Evolutionary conservation across 768 basidiomycete genomes (phyloP).

Genomic region (Tulasnella sp.): DNA sequence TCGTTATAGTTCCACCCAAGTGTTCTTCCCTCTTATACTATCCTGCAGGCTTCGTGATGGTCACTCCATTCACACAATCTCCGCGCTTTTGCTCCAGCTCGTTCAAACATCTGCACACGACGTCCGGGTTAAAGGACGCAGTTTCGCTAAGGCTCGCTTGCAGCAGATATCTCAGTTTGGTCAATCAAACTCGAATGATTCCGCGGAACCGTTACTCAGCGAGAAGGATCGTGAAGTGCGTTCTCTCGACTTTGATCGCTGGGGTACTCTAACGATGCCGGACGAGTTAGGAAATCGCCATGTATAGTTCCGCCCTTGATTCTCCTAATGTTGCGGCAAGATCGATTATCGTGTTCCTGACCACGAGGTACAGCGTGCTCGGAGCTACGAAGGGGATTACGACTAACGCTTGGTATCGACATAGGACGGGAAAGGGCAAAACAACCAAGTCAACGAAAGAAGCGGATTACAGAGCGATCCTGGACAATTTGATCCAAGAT

Average conservation of each 20-base stretch:
- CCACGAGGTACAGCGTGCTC: slow-evolving; percentile 49
- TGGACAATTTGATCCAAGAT: slow-evolving; percentile 88
- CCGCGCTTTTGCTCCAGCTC: slow-evolving; percentile 89
- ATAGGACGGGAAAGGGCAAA: slow-evolving; percentile 80
- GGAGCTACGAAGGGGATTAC: slow-evolving; percentile 28
- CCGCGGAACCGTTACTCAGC: slow-evolving; percentile 54
- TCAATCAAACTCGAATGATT: slow-evolving; percentile 29
- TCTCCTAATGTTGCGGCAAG: slow-evolving; percentile 81
- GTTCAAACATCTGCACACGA: slow-evolving; percentile 92
- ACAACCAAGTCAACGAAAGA: slow-evolving; percentile 88
- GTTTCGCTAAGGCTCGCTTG: slow-evolving; percentile 56
- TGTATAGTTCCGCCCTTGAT: slow-evolving; percentile 71
- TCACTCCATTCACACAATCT: slow-evolving; percentile 86
- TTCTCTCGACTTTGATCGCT: neutral
- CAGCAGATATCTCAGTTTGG: slow-evolving; percentile 50
- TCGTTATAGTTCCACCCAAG: slow-evolving; percentile 20
- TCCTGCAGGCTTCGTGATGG: slow-evolving; percentile 75
- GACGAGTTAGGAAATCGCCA: slow-evolving; percentile 52
- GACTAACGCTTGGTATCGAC: slow-evolving; percentile 14
- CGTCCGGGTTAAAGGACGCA: slow-evolving; percentile 65
- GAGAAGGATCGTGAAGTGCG: slow-evolving; percentile 64
- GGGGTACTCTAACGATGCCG: no score
- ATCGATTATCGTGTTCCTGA: slow-evolving; percentile 74
- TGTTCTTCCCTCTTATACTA: neutral
- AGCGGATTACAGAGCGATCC: slow-evolving; percentile 86